Conservation (phyloP, 176 grass and related monocot genomes). For the Cocos nucifera region DNA sequence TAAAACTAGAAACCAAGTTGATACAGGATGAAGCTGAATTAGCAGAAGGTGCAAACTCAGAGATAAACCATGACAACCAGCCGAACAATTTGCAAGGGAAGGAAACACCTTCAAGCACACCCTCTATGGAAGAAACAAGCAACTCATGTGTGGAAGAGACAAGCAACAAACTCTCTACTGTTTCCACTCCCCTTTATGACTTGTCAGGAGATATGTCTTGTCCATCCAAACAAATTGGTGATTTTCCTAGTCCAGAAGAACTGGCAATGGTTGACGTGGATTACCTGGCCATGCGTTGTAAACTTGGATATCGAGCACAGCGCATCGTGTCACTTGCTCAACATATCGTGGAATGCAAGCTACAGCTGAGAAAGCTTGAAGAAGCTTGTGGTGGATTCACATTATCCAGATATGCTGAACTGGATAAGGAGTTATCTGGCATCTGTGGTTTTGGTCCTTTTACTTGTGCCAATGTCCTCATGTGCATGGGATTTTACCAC, state of each 20-base stretch:
- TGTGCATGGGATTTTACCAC: conserved; percentile 82
- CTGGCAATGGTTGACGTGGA: conserved; percentile 38
- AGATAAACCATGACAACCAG: background rate
- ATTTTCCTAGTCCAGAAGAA: conserved; percentile 65
- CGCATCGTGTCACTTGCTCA: conserved; percentile 56
- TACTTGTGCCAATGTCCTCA: conserved; percentile 64
- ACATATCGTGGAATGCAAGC: conserved; percentile 33
- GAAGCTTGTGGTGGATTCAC: conserved; percentile 24
- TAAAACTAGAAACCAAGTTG: conserved; percentile 47
- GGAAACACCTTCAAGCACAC: conserved; percentile 2
- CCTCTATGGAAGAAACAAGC: conserved; percentile 18
- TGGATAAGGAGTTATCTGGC: conserved; percentile 35
- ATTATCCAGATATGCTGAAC: conserved; percentile 24
- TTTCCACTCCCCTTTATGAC: too few relatives aligned
- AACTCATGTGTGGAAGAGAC: conserved; percentile 17
- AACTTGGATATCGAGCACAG: conserved; percentile 59
- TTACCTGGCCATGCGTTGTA: conserved; percentile 38
- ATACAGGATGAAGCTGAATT: conserved; percentile 10
- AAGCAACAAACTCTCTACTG: background rate
- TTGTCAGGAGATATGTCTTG: too few relatives aligned
- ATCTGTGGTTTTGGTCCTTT: conserved; percentile 72
- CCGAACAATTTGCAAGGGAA: background rate
- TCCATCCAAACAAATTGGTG: conserved; percentile 11
- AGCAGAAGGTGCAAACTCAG: background rate
- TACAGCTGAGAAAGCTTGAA: conserved; percentile 46